Percentiles rank a stretch among this genome's conserved stretches.
phyloP scores from a whole-genome alignment of 805 yeast genomes.

The Myxozyma monticola region DNA sequence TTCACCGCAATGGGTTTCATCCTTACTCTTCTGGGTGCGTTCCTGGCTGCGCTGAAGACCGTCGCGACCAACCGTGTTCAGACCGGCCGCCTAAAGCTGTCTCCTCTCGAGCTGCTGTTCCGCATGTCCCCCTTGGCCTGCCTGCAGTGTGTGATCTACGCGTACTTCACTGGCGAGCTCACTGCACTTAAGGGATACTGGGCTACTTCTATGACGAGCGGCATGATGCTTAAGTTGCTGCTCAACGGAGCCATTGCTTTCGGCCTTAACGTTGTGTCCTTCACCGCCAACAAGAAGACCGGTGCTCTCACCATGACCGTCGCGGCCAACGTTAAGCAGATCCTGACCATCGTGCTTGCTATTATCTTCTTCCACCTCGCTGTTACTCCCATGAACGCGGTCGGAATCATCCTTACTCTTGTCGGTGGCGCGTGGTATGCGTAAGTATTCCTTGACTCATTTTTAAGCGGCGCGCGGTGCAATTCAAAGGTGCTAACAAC shows the following conservation, averaged over 20 bases:
- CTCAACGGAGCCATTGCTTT: constrained; percentile 36
- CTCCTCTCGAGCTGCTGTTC: constrained; percentile 35
- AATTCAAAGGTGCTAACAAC: no score
- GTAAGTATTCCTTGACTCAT: constrained; percentile 1
- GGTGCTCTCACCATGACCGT: constrained; percentile 37
- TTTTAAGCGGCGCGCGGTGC: not conserved
- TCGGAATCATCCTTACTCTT: constrained; percentile 34
- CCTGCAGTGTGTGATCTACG: constrained; percentile 33
- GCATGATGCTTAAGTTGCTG: constrained; percentile 30
- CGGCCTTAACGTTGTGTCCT: constrained; percentile 35
- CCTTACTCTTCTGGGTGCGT: constrained; percentile 35
- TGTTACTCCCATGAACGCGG: constrained; percentile 34
- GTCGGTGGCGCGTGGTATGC: constrained; percentile 38
- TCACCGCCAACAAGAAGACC: constrained; percentile 37
- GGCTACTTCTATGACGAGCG: constrained; percentile 24
- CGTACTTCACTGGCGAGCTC: constrained; percentile 35
- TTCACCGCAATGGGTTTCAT: constrained; percentile 35
- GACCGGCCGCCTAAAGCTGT: constrained; percentile 34
- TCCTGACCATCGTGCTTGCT: constrained; percentile 35
- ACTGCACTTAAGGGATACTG: constrained; percentile 22
- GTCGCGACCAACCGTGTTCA: constrained; percentile 36
- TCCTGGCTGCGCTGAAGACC: constrained; percentile 36
- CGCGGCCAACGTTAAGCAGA: constrained; percentile 37
- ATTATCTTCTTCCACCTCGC: constrained; percentile 35
- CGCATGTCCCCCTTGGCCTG: constrained; percentile 36